These are phyloP conservation scores for Candida peoriensis DNA, from an alignment of 805 yeast species.

Conservation along the genomic window DNA sequence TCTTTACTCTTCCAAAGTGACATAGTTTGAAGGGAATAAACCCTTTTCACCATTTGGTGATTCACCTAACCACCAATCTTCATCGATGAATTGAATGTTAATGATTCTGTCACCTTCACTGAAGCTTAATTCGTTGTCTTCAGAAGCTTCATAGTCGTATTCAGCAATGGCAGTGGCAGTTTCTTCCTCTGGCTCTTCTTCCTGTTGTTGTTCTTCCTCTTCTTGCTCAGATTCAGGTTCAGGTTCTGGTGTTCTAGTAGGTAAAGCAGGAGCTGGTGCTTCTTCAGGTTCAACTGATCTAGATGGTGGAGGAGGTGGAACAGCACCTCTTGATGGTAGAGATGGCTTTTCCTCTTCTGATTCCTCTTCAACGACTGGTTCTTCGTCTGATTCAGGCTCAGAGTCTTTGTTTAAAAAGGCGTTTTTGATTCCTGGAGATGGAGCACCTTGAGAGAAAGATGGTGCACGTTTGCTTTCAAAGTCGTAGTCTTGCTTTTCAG, in stretches of 20 bases:
- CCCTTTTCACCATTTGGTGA: constrained; percentile 69
- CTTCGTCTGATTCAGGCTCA: constrained; percentile 1
- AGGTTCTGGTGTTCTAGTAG: constrained; percentile 16
- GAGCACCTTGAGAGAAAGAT: constrained; percentile 6
- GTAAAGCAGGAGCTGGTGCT: constrained; percentile 24
- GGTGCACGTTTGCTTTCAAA: constrained; percentile 8
- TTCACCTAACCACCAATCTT: constrained; percentile 96
- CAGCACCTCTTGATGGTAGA: too few species aligned
- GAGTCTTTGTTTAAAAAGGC: constrained; percentile 6
- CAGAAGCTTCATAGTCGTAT: constrained; percentile 88
- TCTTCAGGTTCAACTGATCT: constrained; percentile 6
- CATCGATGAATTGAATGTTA: constrained; percentile 84
- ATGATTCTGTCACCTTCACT: constrained; percentile 76
- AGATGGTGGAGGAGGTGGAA: constrained; percentile 12
- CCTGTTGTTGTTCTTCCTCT: constrained; percentile 12
- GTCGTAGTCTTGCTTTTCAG: constrained; percentile 2
- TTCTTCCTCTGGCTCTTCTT: constrained; percentile 18
- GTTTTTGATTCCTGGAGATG: constrained; percentile 18
- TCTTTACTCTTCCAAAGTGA: constrained; percentile 30
- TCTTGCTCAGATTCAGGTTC: constrained; percentile 13
- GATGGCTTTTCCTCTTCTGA: constrained; percentile 1
- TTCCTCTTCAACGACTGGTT: background rate
- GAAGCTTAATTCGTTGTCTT: constrained; percentile 86
- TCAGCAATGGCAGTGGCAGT: constrained; percentile 63
- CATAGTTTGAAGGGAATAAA: constrained; percentile 90